Conservation (phyloP, 345 rosid species). For the Brassica rapa region DNA sequence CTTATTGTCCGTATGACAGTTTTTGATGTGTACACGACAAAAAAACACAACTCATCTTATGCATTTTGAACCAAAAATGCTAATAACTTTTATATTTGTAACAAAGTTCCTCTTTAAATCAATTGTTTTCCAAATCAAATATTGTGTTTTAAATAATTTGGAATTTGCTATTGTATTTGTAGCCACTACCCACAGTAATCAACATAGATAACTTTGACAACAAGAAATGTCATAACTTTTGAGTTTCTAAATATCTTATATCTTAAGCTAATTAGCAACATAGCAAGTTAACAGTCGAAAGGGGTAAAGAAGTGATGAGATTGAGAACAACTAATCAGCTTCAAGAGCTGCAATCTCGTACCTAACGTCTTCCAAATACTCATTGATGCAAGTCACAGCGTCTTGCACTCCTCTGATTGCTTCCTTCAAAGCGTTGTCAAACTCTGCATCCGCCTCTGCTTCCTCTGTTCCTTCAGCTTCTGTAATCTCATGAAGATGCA, state of each 20-base stretch:
- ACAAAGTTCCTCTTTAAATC: no score
- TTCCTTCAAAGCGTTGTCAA: slow-evolving; percentile 78
- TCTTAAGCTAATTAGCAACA: neutral
- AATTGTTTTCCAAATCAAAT: neutral
- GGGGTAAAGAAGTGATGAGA: neutral
- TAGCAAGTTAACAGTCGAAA: neutral
- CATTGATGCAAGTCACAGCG: slow-evolving; percentile 77
- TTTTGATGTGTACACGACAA: slow-evolving; percentile 13
- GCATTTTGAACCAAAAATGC: slow-evolving; percentile 17
- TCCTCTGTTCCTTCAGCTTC: slow-evolving; percentile 87
- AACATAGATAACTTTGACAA: neutral
- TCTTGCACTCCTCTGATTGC: slow-evolving; percentile 90
- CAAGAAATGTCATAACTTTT: no score
- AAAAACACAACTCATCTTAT: neutral
- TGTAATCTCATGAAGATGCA: slow-evolving; percentile 84
- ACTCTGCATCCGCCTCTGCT: slow-evolving; percentile 86
- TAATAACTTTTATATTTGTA: neutral
- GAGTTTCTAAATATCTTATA: no score
- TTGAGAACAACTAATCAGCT: slow-evolving; percentile 30
- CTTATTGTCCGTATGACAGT: slow-evolving; percentile 30
- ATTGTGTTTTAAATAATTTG: neutral
- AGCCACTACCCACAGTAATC: no score
- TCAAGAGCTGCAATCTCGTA: slow-evolving; percentile 80
- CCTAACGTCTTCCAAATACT: slow-evolving; percentile 74
- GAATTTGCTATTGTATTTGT: neutral